Percentiles rank a stretch among this genome's conserved stretches.
These are phyloP conservation scores for Areca catechu DNA, from an alignment of 176 grass and related monocot genomes.

Conservation along the genomic window DNA sequence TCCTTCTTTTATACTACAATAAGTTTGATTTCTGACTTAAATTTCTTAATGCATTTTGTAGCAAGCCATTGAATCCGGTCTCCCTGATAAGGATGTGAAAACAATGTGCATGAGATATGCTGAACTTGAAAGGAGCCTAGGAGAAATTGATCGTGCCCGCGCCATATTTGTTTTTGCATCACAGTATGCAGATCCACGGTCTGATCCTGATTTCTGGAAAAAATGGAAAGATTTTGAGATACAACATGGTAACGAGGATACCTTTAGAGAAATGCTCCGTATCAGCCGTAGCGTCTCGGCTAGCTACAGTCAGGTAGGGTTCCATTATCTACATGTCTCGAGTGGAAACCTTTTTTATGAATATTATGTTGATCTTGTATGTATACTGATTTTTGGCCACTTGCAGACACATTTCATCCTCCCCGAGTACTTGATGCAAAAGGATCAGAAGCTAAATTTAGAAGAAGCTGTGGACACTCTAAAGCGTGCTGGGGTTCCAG, in stretches of 20 bases:
- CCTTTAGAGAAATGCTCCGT: constrained; percentile 92
- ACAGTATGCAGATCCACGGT: constrained; percentile 73
- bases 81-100: constrained; percentile 61
- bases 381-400: neutral
- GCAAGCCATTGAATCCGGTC: constrained; percentile 68
- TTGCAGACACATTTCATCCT: constrained; percentile 88
- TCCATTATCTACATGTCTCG: neutral
- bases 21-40: constrained; percentile 3
- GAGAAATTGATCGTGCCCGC: constrained; percentile 89
- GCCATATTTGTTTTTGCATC: constrained; percentile 75
- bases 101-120: constrained; percentile 74
- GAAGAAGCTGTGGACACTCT: constrained; percentile 84
- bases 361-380: constrained; percentile 7
- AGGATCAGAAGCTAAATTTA: constrained; percentile 68
- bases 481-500: constrained; percentile 54
- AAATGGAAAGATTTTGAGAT: constrained; percentile 99
- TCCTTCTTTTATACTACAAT: too few relatives aligned
- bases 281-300: constrained; percentile 71
- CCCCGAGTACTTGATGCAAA: constrained; percentile 85
- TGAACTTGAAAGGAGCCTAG: constrained; percentile 80
- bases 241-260: constrained; percentile 90
- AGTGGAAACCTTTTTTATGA: neutral
- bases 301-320: constrained; percentile 70
- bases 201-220: constrained; percentile 82
- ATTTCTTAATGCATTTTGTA: constrained; percentile 24